phyloP scores from a whole-genome alignment of 495 filamentous ascomycete species.

The Aspergillus baeticus region DNA sequence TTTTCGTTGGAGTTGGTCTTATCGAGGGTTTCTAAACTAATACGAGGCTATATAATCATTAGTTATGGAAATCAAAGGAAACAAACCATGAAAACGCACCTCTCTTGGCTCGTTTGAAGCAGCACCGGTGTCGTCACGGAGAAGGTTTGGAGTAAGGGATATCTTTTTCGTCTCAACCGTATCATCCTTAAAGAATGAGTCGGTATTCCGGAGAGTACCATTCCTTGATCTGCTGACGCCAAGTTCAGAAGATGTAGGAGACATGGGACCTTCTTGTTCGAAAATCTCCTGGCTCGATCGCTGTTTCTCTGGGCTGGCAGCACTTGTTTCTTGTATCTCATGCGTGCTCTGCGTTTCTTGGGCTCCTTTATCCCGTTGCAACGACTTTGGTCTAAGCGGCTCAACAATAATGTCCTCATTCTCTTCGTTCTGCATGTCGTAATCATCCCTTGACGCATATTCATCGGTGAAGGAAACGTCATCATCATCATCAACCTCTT shows the following conservation, averaged over 20 bases:
- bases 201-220: constrained; percentile 81
- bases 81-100: constrained; percentile 35
- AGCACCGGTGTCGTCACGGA: constrained; percentile 73
- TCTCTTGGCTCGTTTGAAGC: constrained; percentile 67
- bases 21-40: constrained; percentile 50
- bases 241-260: constrained; percentile 40
- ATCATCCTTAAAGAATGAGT: constrained; percentile 97
- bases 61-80: neutral
- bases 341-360: constrained; percentile 31
- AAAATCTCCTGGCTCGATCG: constrained; percentile 69
- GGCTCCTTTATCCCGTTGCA: constrained; percentile 33
- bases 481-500: constrained; percentile 59
- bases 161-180: constrained; percentile 95
- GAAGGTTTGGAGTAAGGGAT: constrained; percentile 89
- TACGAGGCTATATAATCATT: constrained; percentile 48
- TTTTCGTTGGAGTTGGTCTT: constrained; percentile 56
- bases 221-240: constrained; percentile 71
- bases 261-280: constrained; percentile 41
- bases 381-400: constrained; percentile 40
- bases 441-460: constrained; percentile 44
- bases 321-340: constrained; percentile 32
- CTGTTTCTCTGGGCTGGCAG: constrained; percentile 35
- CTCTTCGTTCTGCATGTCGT: constrained; percentile 34
- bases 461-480: constrained; percentile 57
- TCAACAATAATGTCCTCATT: constrained; percentile 47